Percentiles rank a stretch among this genome's conserved stretches.
Conservation (phyloP, 2,329 filamentous ascomycete species). For the Fusarium devonianum region DNA sequence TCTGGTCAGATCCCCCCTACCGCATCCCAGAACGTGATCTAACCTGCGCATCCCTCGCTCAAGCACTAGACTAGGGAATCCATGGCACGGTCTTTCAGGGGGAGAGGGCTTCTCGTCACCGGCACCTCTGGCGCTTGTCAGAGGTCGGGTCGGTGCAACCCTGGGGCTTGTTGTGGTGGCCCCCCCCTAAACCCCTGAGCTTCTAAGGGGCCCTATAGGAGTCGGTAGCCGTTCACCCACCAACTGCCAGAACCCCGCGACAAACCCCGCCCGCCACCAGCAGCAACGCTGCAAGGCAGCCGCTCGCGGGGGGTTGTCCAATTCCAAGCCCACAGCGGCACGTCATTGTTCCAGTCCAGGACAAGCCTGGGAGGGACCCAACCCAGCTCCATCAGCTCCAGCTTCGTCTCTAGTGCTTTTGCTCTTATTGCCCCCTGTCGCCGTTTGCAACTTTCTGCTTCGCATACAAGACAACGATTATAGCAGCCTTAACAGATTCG, state of each 20-base stretch:
- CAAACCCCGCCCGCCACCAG: slow-evolving; percentile 31
- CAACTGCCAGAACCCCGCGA: slow-evolving; percentile 28
- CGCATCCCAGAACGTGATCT: not conserved
- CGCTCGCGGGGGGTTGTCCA: slow-evolving; percentile 9
- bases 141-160: slow-evolving; percentile 15
- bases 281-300: slow-evolving; percentile 25
- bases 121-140: slow-evolving; percentile 15
- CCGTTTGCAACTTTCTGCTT: slow-evolving; percentile 10
- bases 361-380: not conserved
- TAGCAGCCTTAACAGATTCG: too few relatives aligned
- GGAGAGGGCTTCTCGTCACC: too few relatives aligned
- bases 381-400: slow-evolving; percentile 29
- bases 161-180: not conserved
- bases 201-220: slow-evolving; percentile 3
- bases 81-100: slow-evolving; percentile 7
- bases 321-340: slow-evolving; percentile 18
- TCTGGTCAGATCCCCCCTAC: slow-evolving; percentile 13
- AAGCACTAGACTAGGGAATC: too few relatives aligned
- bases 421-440: slow-evolving; percentile 15
- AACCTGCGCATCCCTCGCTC: slow-evolving; percentile 23
- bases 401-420: slow-evolving; percentile 23
- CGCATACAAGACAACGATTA: slow-evolving; percentile 6
- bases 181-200: too few relatives aligned
- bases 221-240: slow-evolving; percentile 10
- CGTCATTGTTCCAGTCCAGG: slow-evolving; percentile 34